Percentiles rank a stretch among this genome's conserved stretches.
Evolutionary conservation across 1,284 basidiomycete genomes (phyloP).

Genomic region (Puccinia polysora): DNA sequence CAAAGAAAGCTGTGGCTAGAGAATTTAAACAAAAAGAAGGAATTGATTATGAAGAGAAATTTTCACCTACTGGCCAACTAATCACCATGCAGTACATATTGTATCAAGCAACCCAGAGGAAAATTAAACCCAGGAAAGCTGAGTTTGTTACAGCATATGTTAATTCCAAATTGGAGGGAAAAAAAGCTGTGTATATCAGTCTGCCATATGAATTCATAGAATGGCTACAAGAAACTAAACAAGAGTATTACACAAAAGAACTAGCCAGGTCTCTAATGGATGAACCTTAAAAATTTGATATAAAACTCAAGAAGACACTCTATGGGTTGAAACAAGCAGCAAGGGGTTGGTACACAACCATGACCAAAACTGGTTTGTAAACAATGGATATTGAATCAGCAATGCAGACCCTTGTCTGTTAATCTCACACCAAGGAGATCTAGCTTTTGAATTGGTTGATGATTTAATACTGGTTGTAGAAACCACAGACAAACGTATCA

Average conservation of each 20-base stretch:
- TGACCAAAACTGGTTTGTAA: not conserved
- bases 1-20: slow-evolving; percentile 3
- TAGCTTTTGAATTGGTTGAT: not conserved
- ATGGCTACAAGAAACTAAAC: not conserved
- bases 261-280: not conserved
- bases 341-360: not conserved
- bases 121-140: not conserved
- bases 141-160: slow-evolving; percentile 4
- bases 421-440: not conserved
- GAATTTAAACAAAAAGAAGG: slow-evolving; percentile 9
- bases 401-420: not conserved
- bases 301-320: slow-evolving; percentile 41
- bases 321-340: not conserved
- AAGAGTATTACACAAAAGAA: not conserved
- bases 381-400: not conserved
- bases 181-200: not conserved
- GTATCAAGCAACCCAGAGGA: not conserved
- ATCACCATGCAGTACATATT: not conserved
- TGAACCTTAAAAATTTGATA: not conserved
- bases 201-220: not conserved
- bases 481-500: not conserved
- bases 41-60: slow-evolving; percentile 9
- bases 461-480: not conserved
- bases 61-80: not conserved
- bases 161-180: not conserved